A percentile compares a stretch with the other conserved stretches of the same genome.
phyloP scores from a whole-genome alignment of 2,329 filamentous ascomycete genomes.

The Monilinia fructigena region DNA sequence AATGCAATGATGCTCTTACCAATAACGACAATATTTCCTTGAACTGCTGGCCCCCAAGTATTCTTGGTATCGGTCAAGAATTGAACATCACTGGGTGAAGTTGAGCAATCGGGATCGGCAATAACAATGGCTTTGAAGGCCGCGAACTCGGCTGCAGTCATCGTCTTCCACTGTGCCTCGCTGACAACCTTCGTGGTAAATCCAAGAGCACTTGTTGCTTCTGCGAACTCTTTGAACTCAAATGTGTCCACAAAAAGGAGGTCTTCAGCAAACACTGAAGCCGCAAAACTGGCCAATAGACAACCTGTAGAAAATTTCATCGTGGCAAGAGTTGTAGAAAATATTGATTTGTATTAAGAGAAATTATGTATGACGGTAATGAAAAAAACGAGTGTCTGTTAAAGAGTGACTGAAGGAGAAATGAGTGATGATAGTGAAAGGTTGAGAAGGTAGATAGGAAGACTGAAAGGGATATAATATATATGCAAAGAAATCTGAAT shows the following conservation, averaged over 20 bases:
- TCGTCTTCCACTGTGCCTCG: slow-evolving; percentile 42
- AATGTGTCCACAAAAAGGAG: slow-evolving; percentile 39
- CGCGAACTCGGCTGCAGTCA: slow-evolving; percentile 46
- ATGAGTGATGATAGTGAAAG: slow-evolving; percentile 13
- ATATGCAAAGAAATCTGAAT: slow-evolving; percentile 11
- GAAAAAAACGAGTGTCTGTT: slow-evolving; percentile 3
- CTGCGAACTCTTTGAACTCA: slow-evolving; percentile 37
- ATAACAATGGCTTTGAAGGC: slow-evolving; percentile 48
- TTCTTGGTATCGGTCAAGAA: slow-evolving; percentile 44
- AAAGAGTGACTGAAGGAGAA: slow-evolving; percentile 19
- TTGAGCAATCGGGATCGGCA: slow-evolving; percentile 43
- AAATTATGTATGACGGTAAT: not conserved
- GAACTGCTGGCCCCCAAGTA: slow-evolving; percentile 44
- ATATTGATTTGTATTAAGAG: slow-evolving; percentile 4
- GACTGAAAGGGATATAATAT: not conserved
- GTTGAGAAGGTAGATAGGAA: not conserved
- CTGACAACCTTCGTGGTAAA: slow-evolving; percentile 41
- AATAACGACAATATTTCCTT: slow-evolving; percentile 46
- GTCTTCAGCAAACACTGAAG: slow-evolving; percentile 36
- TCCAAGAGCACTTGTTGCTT: slow-evolving; percentile 29
- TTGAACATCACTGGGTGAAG: slow-evolving; percentile 37
- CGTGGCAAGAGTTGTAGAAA: not conserved
- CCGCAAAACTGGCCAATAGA: slow-evolving; percentile 28
- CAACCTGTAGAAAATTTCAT: slow-evolving; percentile 29
- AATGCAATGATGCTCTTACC: slow-evolving; percentile 32